Evolutionary conservation across 1,284 basidiomycete species (phyloP).

Genomic region (Malassezia sp.): DNA sequence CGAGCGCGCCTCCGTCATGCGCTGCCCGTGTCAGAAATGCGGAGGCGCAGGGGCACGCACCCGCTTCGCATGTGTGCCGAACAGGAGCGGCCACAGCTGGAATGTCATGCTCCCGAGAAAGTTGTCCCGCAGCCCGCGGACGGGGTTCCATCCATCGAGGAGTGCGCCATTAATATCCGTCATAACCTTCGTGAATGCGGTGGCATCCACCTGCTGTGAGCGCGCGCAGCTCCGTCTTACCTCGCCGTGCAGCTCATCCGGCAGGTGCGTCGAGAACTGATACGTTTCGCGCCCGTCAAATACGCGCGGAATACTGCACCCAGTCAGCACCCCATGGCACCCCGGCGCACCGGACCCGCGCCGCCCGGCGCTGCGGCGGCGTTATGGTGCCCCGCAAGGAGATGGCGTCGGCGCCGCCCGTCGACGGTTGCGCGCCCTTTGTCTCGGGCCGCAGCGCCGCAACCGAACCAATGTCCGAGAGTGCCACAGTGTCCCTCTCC

Average conservation of each 20-base stretch:
- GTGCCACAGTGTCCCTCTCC: too few species aligned
- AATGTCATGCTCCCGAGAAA: slow-evolving; percentile 8
- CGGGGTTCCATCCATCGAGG: not conserved
- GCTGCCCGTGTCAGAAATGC: slow-evolving; percentile 1
- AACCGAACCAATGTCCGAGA: too few species aligned
- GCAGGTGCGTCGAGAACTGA: slow-evolving; percentile 2
- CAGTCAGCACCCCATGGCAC: not conserved
- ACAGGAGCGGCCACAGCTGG: slow-evolving; percentile 7
- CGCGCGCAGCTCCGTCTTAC: not conserved
- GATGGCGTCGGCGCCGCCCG: too few species aligned
- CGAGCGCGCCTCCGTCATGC: slow-evolving; percentile 3
- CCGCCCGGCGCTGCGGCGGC: too few species aligned
- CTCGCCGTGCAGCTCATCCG: not conserved
- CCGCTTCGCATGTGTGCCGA: slow-evolving; percentile 7
- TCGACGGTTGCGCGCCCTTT: too few species aligned
- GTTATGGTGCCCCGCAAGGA: too few species aligned
- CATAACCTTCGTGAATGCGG: not conserved
- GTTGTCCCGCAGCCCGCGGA: slow-evolving; percentile 9
- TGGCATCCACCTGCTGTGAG: slow-evolving; percentile 1
- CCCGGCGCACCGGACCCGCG: not conserved
- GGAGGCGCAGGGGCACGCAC: not conserved
- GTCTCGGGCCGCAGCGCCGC: too few species aligned
- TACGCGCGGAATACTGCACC: not conserved
- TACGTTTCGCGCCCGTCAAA: slow-evolving; percentile 6
- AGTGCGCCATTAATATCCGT: slow-evolving; percentile 3